phyloP scores from a whole-genome alignment of 306 rosid genomes.

The Betula pendula region DNA sequence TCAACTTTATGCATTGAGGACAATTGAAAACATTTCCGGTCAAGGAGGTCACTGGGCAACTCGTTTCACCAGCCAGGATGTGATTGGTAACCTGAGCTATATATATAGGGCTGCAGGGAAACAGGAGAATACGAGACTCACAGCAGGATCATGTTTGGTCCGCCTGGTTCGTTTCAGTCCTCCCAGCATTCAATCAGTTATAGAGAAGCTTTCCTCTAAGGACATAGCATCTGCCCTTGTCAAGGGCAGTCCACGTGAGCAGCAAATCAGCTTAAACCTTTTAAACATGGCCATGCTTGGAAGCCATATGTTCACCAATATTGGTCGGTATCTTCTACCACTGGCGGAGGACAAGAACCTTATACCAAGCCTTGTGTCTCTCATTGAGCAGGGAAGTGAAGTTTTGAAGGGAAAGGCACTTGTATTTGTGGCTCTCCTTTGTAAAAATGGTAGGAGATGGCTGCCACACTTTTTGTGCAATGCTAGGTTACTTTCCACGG shows the following conservation, averaged over 20 bases:
- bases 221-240: conserved; percentile 75
- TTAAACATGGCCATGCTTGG: conserved; percentile 86
- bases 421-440: conserved; percentile 78
- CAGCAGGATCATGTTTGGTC: conserved; percentile 97
- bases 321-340: conserved; percentile 69
- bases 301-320: conserved; percentile 69
- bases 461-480: conserved; percentile 87
- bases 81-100: conserved; percentile 76
- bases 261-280: conserved; percentile 92
- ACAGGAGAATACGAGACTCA: conserved; percentile 91
- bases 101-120: conserved; percentile 88
- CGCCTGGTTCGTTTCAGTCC: conserved; percentile 89
- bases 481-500: conserved; percentile 78
- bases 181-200: conserved; percentile 67
- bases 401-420: conserved; percentile 88
- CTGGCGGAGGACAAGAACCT: conserved; percentile 86
- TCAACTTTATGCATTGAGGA: conserved; percentile 90
- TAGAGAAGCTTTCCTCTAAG: conserved; percentile 77
- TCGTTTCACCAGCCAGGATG: conserved; percentile 82
- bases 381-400: conserved; percentile 91
- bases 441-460: conserved; percentile 89
- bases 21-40: conserved; percentile 86
- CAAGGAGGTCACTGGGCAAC: conserved; percentile 91
- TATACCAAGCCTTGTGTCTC: conserved; percentile 68
- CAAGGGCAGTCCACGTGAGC: conserved; percentile 89